A percentile compares a stretch with the other conserved stretches of the same genome.
Conservation (phyloP, 2,329 filamentous ascomycete genomes). For the Gyromitra esculenta region DNA sequence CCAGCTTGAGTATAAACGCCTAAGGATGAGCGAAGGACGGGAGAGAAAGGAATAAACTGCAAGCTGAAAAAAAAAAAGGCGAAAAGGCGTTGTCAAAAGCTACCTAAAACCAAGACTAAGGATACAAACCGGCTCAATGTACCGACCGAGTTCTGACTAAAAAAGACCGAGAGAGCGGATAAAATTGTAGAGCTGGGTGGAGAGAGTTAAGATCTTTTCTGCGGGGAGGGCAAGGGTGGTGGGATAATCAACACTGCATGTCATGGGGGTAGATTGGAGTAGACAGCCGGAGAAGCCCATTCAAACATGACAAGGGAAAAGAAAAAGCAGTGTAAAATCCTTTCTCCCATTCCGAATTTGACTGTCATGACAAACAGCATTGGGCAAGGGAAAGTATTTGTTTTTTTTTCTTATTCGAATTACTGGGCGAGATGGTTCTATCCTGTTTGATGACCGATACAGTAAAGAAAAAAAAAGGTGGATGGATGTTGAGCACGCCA, state of each 20-base stretch:
- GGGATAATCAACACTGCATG: constrained; percentile 23
- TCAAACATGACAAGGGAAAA: background rate
- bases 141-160: constrained; percentile 10
- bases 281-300: constrained; percentile 13
- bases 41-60: constrained; percentile 12
- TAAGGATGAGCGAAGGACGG: background rate
- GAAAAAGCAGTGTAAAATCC: background rate
- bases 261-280: constrained; percentile 19
- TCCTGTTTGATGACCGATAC: constrained; percentile 16
- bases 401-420: constrained; percentile 10
- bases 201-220: constrained; percentile 14
- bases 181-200: constrained; percentile 20
- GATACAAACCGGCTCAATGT: constrained; percentile 30
- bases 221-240: background rate
- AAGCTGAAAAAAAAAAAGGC: constrained; percentile 10
- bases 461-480: background rate
- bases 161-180: constrained; percentile 20
- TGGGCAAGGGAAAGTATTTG: background rate
- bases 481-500: constrained; percentile 49
- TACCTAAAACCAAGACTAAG: constrained; percentile 27
- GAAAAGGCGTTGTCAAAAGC: constrained; percentile 18
- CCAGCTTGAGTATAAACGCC: constrained; percentile 43
- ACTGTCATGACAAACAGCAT: constrained; percentile 8
- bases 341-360: constrained; percentile 6
- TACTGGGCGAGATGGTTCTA: background rate